phyloP scores from a whole-genome alignment of 345 rosid genomes.

The Rhodomyrtus tomentosa region DNA sequence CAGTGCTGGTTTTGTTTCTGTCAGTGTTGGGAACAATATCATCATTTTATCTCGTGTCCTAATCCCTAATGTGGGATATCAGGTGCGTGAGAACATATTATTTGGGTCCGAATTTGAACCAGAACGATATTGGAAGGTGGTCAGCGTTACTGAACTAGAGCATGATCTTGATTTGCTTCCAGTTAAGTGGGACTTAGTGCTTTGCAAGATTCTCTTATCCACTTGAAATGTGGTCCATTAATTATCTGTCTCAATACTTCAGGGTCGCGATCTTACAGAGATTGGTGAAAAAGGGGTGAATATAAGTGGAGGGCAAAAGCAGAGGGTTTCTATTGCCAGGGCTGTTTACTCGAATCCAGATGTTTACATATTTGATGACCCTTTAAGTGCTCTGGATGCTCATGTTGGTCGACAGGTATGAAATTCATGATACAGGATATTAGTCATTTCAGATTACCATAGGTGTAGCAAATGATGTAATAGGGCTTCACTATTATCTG shows the following conservation, averaged over 20 bases:
- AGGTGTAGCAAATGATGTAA: neutral
- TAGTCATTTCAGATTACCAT: neutral
- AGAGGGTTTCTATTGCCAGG: constrained; percentile 96
- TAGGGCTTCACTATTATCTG: neutral
- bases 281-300: constrained; percentile 99
- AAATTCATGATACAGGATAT: neutral
- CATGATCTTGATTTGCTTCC: constrained; percentile 86
- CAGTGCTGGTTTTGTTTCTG: neutral
- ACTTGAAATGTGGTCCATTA: neutral
- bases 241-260: neutral
- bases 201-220: neutral
- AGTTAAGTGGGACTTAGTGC: constrained; percentile 35
- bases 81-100: constrained; percentile 83
- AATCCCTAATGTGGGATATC: constrained; percentile 1
- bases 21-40: neutral
- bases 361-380: constrained; percentile 90
- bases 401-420: constrained; percentile 82
- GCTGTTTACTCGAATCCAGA: constrained; percentile 92
- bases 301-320: constrained; percentile 98
- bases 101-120: constrained; percentile 71
- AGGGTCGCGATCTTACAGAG: constrained; percentile 89
- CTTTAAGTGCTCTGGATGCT: constrained; percentile 94
- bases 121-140: constrained; percentile 57
- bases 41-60: neutral
- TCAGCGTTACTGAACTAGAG: constrained; percentile 64